Evolutionary conservation across 2,329 filamentous ascomycete genomes (phyloP), one percentile per base, ranked within the genome.

Genomic region (Colletotrichum phormii): DNA sequence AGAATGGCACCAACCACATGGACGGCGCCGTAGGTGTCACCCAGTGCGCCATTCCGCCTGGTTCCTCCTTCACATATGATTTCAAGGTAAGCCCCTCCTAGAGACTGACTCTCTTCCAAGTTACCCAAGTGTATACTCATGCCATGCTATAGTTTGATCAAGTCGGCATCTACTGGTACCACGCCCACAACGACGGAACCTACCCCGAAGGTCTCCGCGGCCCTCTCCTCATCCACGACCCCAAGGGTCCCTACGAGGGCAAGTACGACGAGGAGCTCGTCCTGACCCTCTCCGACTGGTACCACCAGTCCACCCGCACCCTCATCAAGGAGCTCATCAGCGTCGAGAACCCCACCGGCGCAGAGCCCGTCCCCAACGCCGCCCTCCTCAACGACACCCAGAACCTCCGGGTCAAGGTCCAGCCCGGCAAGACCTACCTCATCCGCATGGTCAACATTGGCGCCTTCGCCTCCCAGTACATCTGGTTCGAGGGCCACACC

Each of bases 221-320:
- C 3, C 82, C 89, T 1, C 79, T 91, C 37, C 87, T 91, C 55
- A 85, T 91, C 26, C 85, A 87, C 37, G 89, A 91, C 74, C 84
- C 85, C 0, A 78, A 86, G 1, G 80, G 83, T 2, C 87, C 86
- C 0, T 88, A 87, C 78, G 80, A 81, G 49, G 81, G 81, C 53
- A 77, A 85, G 51, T 86, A 86, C 69, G 88, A 90, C 55, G 86
- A 88, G 42, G 87, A 90, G 77, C 78, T 88, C n/a, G 82, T 87
- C 0, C 74, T 91, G n/a, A 89, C 88, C 0, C 75, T 91, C 42
- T 88, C 87, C 1, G 89, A 91, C 75, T 91, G 89, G 89, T 91
- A 91, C 76, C 89, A 91, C 71, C 82, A 87, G 26, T 82, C 90
- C 76, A 89, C 90, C 83, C 82, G 83, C 0, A 78, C 78, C 2